Evolutionary conservation across 83 land plant genomes (phyloP).

Genomic region (Isoetes engelmannii): DNA sequence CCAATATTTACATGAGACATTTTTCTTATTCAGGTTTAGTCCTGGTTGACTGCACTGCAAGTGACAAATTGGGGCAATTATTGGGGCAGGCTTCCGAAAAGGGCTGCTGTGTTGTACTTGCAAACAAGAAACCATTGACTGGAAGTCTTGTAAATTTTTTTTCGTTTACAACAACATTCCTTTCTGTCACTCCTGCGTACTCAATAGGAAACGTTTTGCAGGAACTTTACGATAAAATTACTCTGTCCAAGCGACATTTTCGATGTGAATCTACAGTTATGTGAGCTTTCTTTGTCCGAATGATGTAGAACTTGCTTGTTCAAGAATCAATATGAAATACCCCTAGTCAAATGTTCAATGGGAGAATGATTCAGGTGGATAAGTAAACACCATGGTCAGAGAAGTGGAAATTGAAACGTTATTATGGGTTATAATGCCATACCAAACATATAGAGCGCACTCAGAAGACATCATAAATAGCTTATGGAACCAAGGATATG

Average conservation of each 20-base stretch:
- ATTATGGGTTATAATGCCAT: too few species aligned
- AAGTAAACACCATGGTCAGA: too few species aligned
- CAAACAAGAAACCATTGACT: slow-evolving; percentile 67
- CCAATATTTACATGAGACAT: not conserved
- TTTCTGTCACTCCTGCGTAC: not conserved
- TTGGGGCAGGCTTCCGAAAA: slow-evolving; percentile 29
- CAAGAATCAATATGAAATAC: too few species aligned
- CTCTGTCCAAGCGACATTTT: slow-evolving; percentile 32
- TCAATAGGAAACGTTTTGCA: slow-evolving; percentile 12
- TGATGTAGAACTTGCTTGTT: too few species aligned
- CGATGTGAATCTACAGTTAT: slow-evolving; percentile 57
- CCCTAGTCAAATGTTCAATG: too few species aligned
- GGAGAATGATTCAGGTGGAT: too few species aligned
- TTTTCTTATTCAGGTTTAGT: slow-evolving; percentile 42
- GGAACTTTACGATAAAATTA: slow-evolving; percentile 49
- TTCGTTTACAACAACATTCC: not conserved
- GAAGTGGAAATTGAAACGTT: too few species aligned
- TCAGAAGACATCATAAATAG: too few species aligned
- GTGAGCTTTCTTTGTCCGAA: too few species aligned
- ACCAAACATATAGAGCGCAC: too few species aligned
- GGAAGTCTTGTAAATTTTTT: slow-evolving; percentile 36
- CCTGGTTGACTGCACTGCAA: slow-evolving; percentile 61
- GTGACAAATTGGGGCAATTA: slow-evolving; percentile 40
- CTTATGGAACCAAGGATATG: too few species aligned
- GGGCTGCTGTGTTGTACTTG: slow-evolving; percentile 59